phyloP scores from a whole-genome alignment of 257 asterid genomes.

The Coffea canephora region DNA sequence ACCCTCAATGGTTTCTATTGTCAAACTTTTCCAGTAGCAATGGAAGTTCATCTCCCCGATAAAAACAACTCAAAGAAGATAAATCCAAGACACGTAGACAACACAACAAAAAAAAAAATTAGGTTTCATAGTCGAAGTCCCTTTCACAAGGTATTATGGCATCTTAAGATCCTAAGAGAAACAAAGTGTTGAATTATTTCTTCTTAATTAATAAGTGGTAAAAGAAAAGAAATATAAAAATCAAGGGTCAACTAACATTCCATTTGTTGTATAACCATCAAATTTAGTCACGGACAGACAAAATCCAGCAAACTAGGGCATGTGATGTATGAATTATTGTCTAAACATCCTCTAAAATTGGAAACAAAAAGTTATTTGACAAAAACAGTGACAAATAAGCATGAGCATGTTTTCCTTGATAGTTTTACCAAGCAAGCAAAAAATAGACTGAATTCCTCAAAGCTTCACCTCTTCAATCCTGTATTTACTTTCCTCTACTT shows the following conservation, averaged over 20 bases:
- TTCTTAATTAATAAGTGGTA: neutral
- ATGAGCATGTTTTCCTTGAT: neutral
- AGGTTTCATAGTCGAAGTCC: neutral
- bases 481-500: too few species aligned
- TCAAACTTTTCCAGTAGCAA: neutral
- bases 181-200: neutral
- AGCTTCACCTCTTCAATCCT: neutral
- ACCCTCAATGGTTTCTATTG: neutral
- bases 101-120: neutral
- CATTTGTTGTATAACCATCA: neutral
- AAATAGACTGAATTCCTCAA: neutral
- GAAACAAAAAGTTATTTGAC: neutral
- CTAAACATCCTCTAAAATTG: neutral
- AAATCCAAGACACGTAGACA: neutral
- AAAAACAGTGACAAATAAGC: neutral
- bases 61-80: neutral
- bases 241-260: neutral
- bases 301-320: constrained; percentile 14
- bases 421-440: neutral
- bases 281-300: constrained; percentile 18
- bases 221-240: neutral
- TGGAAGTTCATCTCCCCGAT: neutral
- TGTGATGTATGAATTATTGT: constrained; percentile 13
- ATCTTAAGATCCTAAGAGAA: neutral
- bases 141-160: neutral